A percentile compares a stretch with the other conserved stretches of the same genome.
These are phyloP conservation scores for Boeremia exigua DNA, from an alignment of 2,329 filamentous ascomycete genomes.

Conservation along the genomic window DNA sequence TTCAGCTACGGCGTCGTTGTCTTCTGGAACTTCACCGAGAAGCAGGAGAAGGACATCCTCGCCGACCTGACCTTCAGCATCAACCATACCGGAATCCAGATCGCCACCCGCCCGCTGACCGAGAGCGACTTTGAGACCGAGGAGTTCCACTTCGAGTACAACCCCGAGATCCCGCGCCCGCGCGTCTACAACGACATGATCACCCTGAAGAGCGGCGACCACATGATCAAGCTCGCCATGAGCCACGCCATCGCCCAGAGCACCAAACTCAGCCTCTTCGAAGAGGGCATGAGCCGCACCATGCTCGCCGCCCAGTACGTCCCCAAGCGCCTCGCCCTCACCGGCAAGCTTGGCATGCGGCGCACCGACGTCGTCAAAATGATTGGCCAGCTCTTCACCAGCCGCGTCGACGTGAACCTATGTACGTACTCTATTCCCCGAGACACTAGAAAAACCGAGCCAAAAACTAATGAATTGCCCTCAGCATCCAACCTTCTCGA, in stretches of 20 bases:
- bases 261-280: constrained; percentile 94
- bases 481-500: constrained; percentile 93
- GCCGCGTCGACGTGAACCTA: constrained; percentile 93
- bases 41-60: constrained; percentile 94
- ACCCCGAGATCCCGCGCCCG: constrained; percentile 80
- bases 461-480: constrained; percentile 9
- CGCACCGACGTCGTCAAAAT: constrained; percentile 91
- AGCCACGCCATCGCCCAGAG: constrained; percentile 97
- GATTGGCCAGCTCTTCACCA: constrained; percentile 88
- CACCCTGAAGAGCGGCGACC: constrained; percentile 88
- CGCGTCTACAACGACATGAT: constrained; percentile 99
- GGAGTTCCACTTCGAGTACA: constrained; percentile 99
- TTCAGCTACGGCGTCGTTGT: constrained; percentile 97
- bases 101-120: constrained; percentile 79
- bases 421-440: constrained; percentile 68
- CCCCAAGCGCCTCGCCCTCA: constrained; percentile 85
- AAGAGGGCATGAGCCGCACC: constrained; percentile 92
- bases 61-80: constrained; percentile 91
- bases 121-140: constrained; percentile 96
- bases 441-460: background rate
- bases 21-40: constrained; percentile 98
- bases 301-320: constrained; percentile 94
- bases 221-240: constrained; percentile 99
- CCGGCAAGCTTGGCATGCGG: constrained; percentile 89
- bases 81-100: constrained; percentile 67